Evolutionary conservation across 2,329 filamentous ascomycete species (phyloP).

Genomic region (Claviceps cyperi): DNA sequence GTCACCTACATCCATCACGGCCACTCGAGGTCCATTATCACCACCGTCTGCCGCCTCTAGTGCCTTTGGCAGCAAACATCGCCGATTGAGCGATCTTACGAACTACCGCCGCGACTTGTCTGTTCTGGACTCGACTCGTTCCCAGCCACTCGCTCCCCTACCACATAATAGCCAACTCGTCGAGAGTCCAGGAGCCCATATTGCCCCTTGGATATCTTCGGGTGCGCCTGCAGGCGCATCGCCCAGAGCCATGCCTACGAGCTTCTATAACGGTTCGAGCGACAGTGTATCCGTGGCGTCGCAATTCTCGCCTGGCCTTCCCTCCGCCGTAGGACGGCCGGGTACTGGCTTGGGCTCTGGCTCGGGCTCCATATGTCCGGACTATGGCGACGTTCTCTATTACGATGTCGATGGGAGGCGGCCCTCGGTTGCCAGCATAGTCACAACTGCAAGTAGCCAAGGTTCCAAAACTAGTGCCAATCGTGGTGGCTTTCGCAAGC

Average conservation of each 20-base stretch:
- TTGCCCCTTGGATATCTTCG: constrained; percentile 43
- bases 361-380: constrained; percentile 23
- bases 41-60: constrained; percentile 26
- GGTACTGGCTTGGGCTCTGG: constrained; percentile 5
- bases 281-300: constrained; percentile 48
- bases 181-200: constrained; percentile 35
- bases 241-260: constrained; percentile 31
- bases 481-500: constrained; percentile 61
- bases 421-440: constrained; percentile 73
- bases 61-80: constrained; percentile 35
- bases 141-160: constrained; percentile 30
- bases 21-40: constrained; percentile 31
- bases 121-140: constrained; percentile 48
- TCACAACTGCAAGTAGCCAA: constrained; percentile 67
- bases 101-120: constrained; percentile 61
- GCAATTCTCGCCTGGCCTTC: constrained; percentile 58
- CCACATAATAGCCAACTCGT: constrained; percentile 33
- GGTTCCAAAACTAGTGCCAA: constrained; percentile 63
- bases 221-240: constrained; percentile 21
- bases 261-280: constrained; percentile 63
- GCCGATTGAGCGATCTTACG: constrained; percentile 45
- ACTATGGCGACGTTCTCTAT: constrained; percentile 46
- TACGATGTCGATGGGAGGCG: constrained; percentile 55
- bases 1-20: constrained; percentile 33
- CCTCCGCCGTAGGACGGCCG: constrained; percentile 27